phyloP scores from a whole-genome alignment of 2,329 filamentous ascomycete species.

The Ophiostoma ips region DNA sequence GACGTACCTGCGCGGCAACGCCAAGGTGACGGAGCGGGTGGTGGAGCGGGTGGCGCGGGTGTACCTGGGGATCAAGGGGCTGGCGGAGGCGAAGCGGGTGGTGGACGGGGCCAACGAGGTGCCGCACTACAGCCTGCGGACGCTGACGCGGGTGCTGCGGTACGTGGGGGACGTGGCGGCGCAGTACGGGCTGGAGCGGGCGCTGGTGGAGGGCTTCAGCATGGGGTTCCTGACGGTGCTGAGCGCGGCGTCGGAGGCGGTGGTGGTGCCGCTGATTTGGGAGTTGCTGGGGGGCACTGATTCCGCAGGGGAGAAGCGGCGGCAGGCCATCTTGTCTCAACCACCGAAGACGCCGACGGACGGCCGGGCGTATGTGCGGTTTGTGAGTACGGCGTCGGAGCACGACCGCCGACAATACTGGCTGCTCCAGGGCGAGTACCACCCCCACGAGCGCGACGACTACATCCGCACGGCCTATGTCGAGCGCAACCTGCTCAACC shows the following conservation, averaged over 20 bases:
- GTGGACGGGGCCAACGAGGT: slow-evolving; percentile 94
- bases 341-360: slow-evolving; percentile 66
- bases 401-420: slow-evolving; percentile 82
- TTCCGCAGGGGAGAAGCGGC: slow-evolving; percentile 32
- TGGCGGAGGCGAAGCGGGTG: slow-evolving; percentile 68
- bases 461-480: slow-evolving; percentile 97
- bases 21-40: slow-evolving; percentile 57
- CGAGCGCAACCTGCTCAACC: slow-evolving; percentile 82
- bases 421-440: slow-evolving; percentile 61
- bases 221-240: slow-evolving; percentile 96
- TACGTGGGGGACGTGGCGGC: slow-evolving; percentile 79
- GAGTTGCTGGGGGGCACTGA: slow-evolving; percentile 54
- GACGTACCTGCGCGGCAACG: slow-evolving; percentile 65
- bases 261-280: slow-evolving; percentile 66
- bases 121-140: slow-evolving; percentile 92
- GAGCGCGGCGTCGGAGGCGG: slow-evolving; percentile 63
- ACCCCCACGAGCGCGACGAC: slow-evolving; percentile 59
- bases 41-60: slow-evolving; percentile 71
- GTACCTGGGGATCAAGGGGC: slow-evolving; percentile 74
- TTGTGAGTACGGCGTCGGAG: slow-evolving; percentile 47
- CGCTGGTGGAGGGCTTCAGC: slow-evolving; percentile 86
- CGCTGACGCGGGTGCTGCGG: slow-evolving; percentile 74
- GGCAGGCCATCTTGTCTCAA: slow-evolving; percentile 61
- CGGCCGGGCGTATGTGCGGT: slow-evolving; percentile 64
- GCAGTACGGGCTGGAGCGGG: slow-evolving; percentile 70